Conservation (phyloP, 495 filamentous ascomycete species). For the Xylaria venustula region DNA sequence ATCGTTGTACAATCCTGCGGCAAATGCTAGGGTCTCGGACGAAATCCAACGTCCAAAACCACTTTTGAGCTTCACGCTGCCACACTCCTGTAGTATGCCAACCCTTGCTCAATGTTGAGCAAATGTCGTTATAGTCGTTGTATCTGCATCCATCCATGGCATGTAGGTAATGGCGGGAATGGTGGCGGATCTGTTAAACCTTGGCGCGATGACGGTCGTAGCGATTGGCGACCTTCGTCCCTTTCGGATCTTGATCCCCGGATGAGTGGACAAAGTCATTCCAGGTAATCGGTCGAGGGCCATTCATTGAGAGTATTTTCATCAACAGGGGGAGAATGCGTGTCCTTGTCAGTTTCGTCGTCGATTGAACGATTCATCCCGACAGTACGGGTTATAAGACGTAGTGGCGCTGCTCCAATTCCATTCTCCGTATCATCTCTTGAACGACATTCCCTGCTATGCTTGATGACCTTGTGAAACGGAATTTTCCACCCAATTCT, state of each 20-base stretch:
- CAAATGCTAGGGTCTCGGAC: background rate
- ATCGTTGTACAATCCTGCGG: background rate
- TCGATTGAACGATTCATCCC: background rate
- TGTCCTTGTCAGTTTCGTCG: background rate
- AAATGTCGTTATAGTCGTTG: too few relatives aligned
- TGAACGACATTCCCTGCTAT: too few relatives aligned
- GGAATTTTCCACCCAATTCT: conserved; percentile 4
- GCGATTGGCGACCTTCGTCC: background rate
- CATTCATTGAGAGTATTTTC: background rate
- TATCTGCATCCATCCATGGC: conserved; percentile 1
- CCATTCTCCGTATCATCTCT: too few relatives aligned
- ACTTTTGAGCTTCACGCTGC: background rate
- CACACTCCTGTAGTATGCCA: background rate
- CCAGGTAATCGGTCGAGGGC: background rate
- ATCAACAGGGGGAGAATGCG: background rate
- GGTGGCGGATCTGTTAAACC: background rate
- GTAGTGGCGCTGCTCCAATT: background rate
- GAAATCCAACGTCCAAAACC: background rate
- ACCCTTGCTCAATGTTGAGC: too few relatives aligned
- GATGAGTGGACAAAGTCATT: background rate
- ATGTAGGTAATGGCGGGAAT: background rate
- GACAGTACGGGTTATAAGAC: background rate
- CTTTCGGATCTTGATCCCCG: background rate
- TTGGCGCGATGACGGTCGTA: background rate
- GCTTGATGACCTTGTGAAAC: background rate